Evolutionary conservation across 2,329 filamentous ascomycete genomes (phyloP).

Genomic region (Penicillium sp.): DNA sequence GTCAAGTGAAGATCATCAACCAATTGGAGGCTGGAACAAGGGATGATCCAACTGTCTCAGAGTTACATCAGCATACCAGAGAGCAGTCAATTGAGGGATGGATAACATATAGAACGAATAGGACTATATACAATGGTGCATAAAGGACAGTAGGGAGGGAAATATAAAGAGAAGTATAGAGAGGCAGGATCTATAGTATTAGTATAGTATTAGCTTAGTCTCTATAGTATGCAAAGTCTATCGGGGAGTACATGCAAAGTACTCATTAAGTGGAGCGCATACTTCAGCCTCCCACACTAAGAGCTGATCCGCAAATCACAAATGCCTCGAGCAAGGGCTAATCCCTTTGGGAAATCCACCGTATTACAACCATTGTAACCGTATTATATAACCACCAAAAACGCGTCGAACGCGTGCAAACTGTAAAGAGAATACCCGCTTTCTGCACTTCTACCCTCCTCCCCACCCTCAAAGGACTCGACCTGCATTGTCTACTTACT

Average conservation of each 20-base stretch:
- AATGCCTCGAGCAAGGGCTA: conserved; percentile 10
- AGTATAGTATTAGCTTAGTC: no score
- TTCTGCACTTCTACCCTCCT: conserved; percentile 14
- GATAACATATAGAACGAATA: neutral
- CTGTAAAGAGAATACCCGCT: no score
- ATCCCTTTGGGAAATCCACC: conserved; percentile 6
- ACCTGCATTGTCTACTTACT: neutral
- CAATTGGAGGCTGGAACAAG: conserved; percentile 14
- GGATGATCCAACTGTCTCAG: conserved; percentile 19
- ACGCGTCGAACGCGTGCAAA: no score
- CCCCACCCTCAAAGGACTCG: conserved; percentile 8
- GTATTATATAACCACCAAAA: conserved; percentile 8
- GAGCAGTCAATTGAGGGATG: neutral
- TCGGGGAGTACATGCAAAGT: neutral
- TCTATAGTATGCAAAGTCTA: neutral
- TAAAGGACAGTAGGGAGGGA: neutral
- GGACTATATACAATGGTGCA: neutral
- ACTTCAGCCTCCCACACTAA: neutral
- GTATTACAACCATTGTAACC: conserved; percentile 21
- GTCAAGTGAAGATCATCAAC: conserved; percentile 1
- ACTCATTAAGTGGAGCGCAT: neutral
- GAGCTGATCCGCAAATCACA: conserved; percentile 2
- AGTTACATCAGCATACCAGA: conserved; percentile 24
- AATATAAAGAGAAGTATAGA: neutral
- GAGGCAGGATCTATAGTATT: neutral